phyloP scores from a whole-genome alignment of 208 protist species.

The Borovskyia barvae region DNA sequence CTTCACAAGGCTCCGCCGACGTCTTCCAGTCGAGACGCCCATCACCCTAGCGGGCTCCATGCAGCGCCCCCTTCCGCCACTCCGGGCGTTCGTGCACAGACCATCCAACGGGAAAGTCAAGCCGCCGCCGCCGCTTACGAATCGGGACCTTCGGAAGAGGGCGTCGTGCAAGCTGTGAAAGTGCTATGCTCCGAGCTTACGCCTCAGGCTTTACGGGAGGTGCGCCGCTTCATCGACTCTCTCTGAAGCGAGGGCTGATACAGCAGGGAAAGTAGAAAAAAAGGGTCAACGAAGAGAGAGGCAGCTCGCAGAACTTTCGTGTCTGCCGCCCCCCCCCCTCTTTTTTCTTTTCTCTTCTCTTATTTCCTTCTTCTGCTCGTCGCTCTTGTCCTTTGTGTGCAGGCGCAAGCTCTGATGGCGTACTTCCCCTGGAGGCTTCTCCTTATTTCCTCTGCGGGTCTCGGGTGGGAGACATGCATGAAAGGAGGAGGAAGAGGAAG shows the following conservation, averaged over 20 bases:
- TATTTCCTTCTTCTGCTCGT: slow-evolving; percentile 1
- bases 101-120: too few relatives aligned
- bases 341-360: neutral
- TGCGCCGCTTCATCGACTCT: slow-evolving; percentile 77
- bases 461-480: too few relatives aligned
- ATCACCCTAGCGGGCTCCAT: neutral
- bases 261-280: neutral
- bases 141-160: slow-evolving; percentile 60
- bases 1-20: slow-evolving; percentile 8
- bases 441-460: too few relatives aligned
- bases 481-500: too few relatives aligned
- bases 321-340: neutral
- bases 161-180: slow-evolving; percentile 82
- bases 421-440: too few relatives aligned
- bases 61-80: neutral
- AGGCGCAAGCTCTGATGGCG: too few relatives aligned
- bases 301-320: neutral
- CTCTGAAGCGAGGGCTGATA: slow-evolving; percentile 23
- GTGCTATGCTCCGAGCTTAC: slow-evolving; percentile 75
- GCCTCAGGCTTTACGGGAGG: slow-evolving; percentile 45
- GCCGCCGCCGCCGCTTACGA: slow-evolving; percentile 9
- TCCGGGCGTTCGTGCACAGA: slow-evolving; percentile 4
- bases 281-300: neutral
- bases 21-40: slow-evolving; percentile 1
- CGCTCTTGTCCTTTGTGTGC: too few relatives aligned